phyloP scores from a whole-genome alignment of 441 rosid species.

The Metrosideros polymorpha region DNA sequence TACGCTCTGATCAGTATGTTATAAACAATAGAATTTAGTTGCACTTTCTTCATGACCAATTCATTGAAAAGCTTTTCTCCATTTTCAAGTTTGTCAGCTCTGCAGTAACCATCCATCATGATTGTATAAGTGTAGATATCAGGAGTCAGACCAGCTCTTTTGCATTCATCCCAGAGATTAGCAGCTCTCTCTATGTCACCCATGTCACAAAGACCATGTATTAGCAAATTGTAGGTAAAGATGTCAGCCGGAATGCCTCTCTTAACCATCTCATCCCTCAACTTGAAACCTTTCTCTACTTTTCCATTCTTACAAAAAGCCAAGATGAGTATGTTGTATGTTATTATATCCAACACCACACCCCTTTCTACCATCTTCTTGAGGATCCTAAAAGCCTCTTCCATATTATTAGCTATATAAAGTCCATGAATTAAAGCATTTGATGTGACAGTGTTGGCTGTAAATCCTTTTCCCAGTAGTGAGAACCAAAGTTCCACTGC shows the following conservation, averaged over 20 bases:
- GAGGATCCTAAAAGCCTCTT: constrained; percentile 41
- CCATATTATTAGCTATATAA: constrained; percentile 44
- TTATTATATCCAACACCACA: constrained; percentile 38
- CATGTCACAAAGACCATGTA: constrained; percentile 28
- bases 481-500: constrained; percentile 56
- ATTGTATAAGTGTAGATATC: constrained; percentile 43
- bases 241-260: constrained; percentile 42
- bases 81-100: constrained; percentile 38
- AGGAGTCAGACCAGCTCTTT: constrained; percentile 27
- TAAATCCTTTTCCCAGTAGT: constrained; percentile 34
- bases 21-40: constrained; percentile 37
- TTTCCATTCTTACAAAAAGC: constrained; percentile 44
- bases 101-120: constrained; percentile 55
- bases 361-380: constrained; percentile 41
- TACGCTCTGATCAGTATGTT: constrained; percentile 40
- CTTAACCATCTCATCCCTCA: constrained; percentile 42
- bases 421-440: constrained; percentile 77
- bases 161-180: constrained; percentile 40
- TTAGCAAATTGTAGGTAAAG: constrained; percentile 35
- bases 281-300: constrained; percentile 33
- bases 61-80: constrained; percentile 40
- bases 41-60: constrained; percentile 21
- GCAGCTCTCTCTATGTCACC: constrained; percentile 44
- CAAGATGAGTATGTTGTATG: constrained; percentile 53
- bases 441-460: constrained; percentile 38